Percentiles rank a stretch among this genome's conserved stretches.
Conservation (phyloP, 2,329 filamentous ascomycete genomes). For the Xylaria sp. region DNA sequence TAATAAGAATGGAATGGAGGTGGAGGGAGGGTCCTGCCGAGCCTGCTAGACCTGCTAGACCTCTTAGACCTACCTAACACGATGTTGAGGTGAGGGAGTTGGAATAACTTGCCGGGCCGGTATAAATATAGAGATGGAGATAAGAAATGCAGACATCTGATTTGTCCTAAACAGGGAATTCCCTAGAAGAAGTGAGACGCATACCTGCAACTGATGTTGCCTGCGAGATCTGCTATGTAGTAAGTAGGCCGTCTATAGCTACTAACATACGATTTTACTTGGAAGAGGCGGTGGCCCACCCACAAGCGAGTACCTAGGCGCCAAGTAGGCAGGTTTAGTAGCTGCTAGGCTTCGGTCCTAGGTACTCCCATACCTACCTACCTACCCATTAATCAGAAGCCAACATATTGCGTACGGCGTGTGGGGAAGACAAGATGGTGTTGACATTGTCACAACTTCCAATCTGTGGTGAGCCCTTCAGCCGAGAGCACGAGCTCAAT, state of each 20-base stretch:
- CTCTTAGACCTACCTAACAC: background rate
- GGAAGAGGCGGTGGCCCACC: background rate
- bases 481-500: background rate
- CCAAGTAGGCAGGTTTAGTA: background rate
- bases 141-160: conserved; percentile 31
- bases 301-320: background rate
- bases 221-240: background rate
- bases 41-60: conserved; percentile 5
- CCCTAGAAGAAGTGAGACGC: background rate
- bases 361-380: background rate
- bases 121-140: conserved; percentile 13
- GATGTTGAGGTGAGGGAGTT: conserved; percentile 24
- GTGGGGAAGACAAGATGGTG: background rate
- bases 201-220: background rate
- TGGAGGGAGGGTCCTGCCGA: conserved; percentile 27
- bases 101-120: background rate
- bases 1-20: conserved; percentile 21
- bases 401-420: background rate
- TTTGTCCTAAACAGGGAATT: conserved; percentile 15
- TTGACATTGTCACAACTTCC: background rate
- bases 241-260: too few species aligned
- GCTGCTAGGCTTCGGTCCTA: background rate
- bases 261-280: background rate
- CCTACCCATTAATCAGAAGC: background rate
- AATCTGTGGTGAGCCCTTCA: background rate